Evolutionary conservation across 345 rosid species (phyloP), one percentile per base, ranked within the genome.

Genomic region (Gossypium bickii): DNA sequence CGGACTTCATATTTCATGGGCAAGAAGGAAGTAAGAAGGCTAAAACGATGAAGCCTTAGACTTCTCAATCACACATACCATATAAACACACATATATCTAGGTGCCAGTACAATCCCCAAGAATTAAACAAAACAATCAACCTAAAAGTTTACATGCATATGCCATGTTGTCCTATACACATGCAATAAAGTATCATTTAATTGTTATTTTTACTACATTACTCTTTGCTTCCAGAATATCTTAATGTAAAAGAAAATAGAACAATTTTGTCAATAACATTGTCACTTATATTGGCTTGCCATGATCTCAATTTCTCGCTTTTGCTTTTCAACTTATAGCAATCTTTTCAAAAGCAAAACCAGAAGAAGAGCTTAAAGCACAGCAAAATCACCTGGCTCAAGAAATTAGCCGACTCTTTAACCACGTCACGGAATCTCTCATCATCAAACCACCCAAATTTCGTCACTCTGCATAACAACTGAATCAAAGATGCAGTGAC

Each of bases 371-470:
- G 25, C 25, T 43, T 67, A 59, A 66, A 77, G 51, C 72, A 20
- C 72, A 77, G 64, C 58, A 44, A 70, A 20, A 73, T 71, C 75
- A 93, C 99, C 98, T 90, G 99, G 78, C 87, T 85, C 89, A 95
- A 86, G 84, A 96, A 96, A 81, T 89, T 83, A 0, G 87, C 86
- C 1, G 97, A 88, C 85, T 96, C 99, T 78, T 86, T 86, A 53
- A 96, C 97, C 70, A 90, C 84, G 1, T 93, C 98, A 11, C 90
- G 88, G 80, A 96, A 96, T 75, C 87, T 86, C 79, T 96, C 98
- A 85, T 96, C 98, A 78, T 96, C 99, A 69, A 93, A 89, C 99
- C 99, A 96, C 70, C 99, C 98, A 79, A 93, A 96, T 86, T 96
- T 96, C 15, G 98, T 93, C 77, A 96, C 86, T 63, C 99, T 89